Evolutionary conservation across 73 alveolate species (phyloP), one percentile per base, ranked within the genome.

Genomic region (Paramecium biaurelia): DNA sequence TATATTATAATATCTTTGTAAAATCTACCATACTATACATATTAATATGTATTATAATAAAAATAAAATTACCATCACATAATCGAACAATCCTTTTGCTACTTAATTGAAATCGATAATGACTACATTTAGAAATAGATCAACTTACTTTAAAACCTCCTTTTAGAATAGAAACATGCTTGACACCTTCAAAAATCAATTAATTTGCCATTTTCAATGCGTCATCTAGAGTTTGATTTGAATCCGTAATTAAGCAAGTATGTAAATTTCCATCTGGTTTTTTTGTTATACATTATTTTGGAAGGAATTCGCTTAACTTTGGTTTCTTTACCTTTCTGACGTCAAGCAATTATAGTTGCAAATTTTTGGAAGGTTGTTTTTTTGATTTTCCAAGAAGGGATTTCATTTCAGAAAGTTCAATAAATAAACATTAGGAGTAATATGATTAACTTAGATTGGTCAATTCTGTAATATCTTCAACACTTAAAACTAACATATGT

Each of bases 401-500:
- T 63, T 32, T 63, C 84, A 63, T 63, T 63, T 72, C 86, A 12
- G 38, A 21, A 34, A 38, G 38, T 15, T 72, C 58, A 1, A 72
- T 72, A 21, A 72, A 72, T 72, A 72, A 11, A 18, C 59, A 72
- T 72, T 72, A n/a, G 8, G 35, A 72, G 2, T 35, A 72, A 34
- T 34, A 72, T 12, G 56, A 35, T 72, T 72, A 4, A 72, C 32
- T 37, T 5, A 72, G 12, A 14, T 72, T 7, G 8, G 58, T 72
- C 18, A 72, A 72, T 72, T 79, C 90, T 47, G 47, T 79, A 15
- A 79, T 79, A 21, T 79, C 90, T 45, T 79, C 90, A 23, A 79
- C 72, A 24, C 90, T 79, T 45, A 79, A 24, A 10, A 79, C 74
- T 63, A 14, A 26, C 4, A 63, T 30, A 18, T 11, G 6, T 5